Conservation (phyloP, 768 basidiomycete genomes). For the Boletus sensibilis region DNA sequence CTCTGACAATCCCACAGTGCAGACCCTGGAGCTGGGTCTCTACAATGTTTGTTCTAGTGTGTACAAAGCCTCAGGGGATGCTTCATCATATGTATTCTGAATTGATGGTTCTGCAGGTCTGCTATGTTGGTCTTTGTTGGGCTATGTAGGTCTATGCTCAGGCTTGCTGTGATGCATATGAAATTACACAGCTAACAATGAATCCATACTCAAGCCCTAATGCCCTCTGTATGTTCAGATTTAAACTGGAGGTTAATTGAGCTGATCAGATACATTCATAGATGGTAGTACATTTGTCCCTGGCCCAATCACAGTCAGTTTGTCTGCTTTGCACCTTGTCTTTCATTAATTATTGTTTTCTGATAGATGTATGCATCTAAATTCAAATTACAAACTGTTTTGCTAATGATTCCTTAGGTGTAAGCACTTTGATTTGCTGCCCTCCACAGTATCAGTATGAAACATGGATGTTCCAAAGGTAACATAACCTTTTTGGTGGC, state of each 20-base stretch:
- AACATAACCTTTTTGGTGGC: background rate
- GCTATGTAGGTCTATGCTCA: slow-evolving; percentile 1
- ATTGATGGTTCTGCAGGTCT: background rate
- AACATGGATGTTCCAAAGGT: background rate
- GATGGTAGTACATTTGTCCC: background rate
- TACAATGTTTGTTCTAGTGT: slow-evolving; percentile 6
- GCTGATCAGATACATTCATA: background rate
- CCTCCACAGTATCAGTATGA: background rate
- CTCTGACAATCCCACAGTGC: background rate
- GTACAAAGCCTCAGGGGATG: background rate
- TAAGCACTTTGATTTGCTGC: background rate
- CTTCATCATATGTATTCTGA: too few relatives aligned
- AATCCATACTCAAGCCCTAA: background rate
- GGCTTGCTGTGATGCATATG: too few relatives aligned
- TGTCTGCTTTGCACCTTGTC: background rate
- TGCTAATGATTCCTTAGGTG: background rate
- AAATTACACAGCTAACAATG: background rate
- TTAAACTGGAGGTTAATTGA: background rate
- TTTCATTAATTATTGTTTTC: background rate
- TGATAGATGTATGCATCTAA: background rate
- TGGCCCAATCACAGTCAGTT: background rate
- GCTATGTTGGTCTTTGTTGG: slow-evolving; percentile 7
- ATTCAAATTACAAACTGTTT: background rate
- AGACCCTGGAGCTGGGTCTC: slow-evolving; percentile 13
- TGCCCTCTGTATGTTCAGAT: background rate